These are phyloP conservation scores for Colletotrichum phormii DNA, from an alignment of 2,329 filamentous ascomycete species.

Conservation along the genomic window DNA sequence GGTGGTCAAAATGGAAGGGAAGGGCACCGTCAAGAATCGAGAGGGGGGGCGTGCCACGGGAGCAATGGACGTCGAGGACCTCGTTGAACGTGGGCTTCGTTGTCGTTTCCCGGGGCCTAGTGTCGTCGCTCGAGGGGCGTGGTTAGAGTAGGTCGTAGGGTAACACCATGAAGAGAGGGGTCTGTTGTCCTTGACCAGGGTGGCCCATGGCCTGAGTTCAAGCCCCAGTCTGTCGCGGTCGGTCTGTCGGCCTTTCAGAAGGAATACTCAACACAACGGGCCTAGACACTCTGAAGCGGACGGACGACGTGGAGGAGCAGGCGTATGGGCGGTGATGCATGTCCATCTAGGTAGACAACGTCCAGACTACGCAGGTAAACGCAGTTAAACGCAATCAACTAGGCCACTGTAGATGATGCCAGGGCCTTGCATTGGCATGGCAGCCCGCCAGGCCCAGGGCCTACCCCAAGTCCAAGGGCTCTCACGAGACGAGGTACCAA, in stretches of 20 bases:
- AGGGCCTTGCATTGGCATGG: background rate
- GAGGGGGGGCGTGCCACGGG: slow-evolving; percentile 27
- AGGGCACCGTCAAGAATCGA: background rate
- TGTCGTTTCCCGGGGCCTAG: slow-evolving; percentile 18
- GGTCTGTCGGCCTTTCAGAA: slow-evolving; percentile 34
- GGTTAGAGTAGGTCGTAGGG: slow-evolving; percentile 42
- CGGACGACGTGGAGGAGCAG: slow-evolving; percentile 8
- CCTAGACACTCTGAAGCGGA: slow-evolving; percentile 3
- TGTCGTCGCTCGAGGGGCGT: slow-evolving; percentile 37
- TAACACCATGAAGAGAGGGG: slow-evolving; percentile 43
- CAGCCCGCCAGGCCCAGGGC: background rate
- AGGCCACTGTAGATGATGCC: background rate
- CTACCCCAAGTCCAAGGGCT: background rate
- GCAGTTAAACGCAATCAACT: background rate
- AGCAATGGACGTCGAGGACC: slow-evolving; percentile 6
- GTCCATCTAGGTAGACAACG: slow-evolving; percentile 1
- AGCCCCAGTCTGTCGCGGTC: slow-evolving; percentile 34
- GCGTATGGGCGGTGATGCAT: background rate
- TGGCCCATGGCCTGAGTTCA: slow-evolving; percentile 31
- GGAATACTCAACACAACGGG: slow-evolving; percentile 19
- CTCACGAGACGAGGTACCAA: slow-evolving; percentile 7
- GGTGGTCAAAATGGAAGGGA: slow-evolving; percentile 8
- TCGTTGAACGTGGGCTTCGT: slow-evolving; percentile 22
- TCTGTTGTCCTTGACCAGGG: slow-evolving; percentile 30
- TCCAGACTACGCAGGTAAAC: background rate